Conservation (phyloP, 73 alveolate species). For the Paramecium primaurelia region DNA sequence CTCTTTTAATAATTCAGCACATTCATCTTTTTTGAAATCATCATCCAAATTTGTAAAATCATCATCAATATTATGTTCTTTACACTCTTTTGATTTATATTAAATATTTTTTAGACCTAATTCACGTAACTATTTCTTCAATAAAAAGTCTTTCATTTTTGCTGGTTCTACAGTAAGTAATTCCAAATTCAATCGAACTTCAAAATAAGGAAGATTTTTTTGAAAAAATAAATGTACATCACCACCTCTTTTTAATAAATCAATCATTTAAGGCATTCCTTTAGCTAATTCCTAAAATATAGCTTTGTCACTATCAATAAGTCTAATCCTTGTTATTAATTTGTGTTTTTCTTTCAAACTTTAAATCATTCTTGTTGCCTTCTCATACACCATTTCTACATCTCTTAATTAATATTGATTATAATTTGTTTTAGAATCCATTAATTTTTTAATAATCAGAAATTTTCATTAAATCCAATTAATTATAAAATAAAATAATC, state of each 20-base stretch:
- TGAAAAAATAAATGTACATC: neutral
- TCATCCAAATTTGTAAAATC: neutral
- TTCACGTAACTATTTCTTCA: neutral
- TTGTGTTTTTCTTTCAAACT: neutral
- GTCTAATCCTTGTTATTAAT: neutral
- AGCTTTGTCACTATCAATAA: neutral
- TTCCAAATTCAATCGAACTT: neutral
- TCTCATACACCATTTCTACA: neutral
- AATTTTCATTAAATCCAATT: neutral
- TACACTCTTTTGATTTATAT: neutral
- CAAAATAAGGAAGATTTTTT: neutral
- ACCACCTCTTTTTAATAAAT: neutral
- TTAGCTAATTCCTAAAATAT: neutral
- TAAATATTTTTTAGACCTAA: neutral
- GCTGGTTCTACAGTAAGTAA: neutral
- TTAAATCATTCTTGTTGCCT: neutral
- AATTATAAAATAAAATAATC: neutral
- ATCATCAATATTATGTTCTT: neutral
- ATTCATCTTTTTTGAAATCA: neutral
- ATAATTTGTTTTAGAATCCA: neutral
- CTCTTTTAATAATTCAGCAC: neutral
- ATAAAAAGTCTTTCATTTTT: neutral
- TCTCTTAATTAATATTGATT: neutral
- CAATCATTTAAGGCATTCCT: neutral
- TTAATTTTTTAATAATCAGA: neutral